Base-by-base conservation (phyloP, 1,284 basidiomycete genomes). In the Cutaneotrichosporon dermatis region DNA sequence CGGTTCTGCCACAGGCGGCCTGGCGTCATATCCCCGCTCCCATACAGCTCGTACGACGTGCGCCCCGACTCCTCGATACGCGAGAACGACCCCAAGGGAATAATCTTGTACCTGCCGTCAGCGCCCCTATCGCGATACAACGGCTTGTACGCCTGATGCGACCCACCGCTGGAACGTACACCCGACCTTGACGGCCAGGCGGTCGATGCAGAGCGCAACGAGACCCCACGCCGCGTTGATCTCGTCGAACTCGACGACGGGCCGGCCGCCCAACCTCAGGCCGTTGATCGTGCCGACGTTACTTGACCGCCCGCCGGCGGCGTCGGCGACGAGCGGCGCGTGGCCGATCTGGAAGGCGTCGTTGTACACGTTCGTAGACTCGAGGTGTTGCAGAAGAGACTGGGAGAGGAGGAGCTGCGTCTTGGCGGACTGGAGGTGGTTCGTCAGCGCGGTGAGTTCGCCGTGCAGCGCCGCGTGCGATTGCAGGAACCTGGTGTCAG, bases 141-240 rank as follows among this genome's bases (percentile, higher is more conserved):
- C 25, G 25, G 25, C 25, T 25, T 25, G 25, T 25, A 25, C 25
- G 25, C 25, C 25, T 3, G 13, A 10, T 13, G 11, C 6, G 8
- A 15, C 76, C 83, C 76, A 92, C 91, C 85, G 86, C 69, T 90
- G 87, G 69, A 96, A 94, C 1, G 85, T 85, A 74, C 86, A 91
- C 58, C 90, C 91, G 8, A 96, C 83, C 75, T 94, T 95, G 59
- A 88, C 83, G 4, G 91, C 90, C 54, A 99, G 85, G 5, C 92
- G 92, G 69, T 94, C 90, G 12, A 99, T 80, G 55, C 98, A 82
- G 16, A 99, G 80, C n/a, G 95, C 82, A 0, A 92, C 91, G 72
- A 98, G 90, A 0, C 96, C 96, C 92, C 95, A 97, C 3, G 96
- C 96, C 6, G 96, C 96, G 73, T 99, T 99, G 76, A 99, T 94